Base-by-base conservation (phyloP, 2,329 filamentous ascomycete genomes). In the Teratosphaeriaceae sp. region DNA sequence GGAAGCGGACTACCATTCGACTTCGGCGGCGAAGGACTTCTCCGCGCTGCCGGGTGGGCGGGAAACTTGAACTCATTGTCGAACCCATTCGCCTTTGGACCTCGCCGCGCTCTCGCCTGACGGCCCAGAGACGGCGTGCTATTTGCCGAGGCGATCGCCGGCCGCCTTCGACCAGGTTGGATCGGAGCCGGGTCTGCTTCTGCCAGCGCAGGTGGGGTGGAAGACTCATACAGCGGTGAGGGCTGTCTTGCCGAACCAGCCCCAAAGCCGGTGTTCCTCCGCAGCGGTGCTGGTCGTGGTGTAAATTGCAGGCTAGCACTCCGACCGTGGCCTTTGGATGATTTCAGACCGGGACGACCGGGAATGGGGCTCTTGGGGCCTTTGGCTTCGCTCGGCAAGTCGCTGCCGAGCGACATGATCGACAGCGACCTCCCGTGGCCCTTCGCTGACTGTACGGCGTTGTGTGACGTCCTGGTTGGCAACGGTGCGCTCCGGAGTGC, bases 301-400 rank as follows among this genome's bases (percentile, higher is more conserved):
- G 79, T 61, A 52, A 90, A 83, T 62, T 94, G 88, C 46, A 94
- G 67, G 68, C 88, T 95, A 19, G 86, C 79, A 27, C 88, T 88
- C 40, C 88, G 76, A 37, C 74, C 79, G 69, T 95, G 88, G 3
- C 82, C 78, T 54, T 79, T 79, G 15, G 58, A 60, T 16, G 78
- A 75, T 40, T 78, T 73, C 40, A 60, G 59, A 8, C 58, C 53
- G 12, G 30, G 31, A 8, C 24, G 33, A 12, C 16, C 38, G 4
- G 42, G 20, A 26, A 43, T 36, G 5, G 49, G 51, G 20, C 47
- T 34, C 26, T 50, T 44, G 5, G 49, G 51, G 20, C 47, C 33
- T 23, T 50, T 44, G 5, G 40, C 38, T 19, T 59, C 56, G 37
- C 49, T 54, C 3, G 59, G 58, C 1, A 56, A 56, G 48, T 73